phyloP scores from a whole-genome alignment of 2,329 filamentous ascomycete species.

The Ophiobolus disseminans region DNA sequence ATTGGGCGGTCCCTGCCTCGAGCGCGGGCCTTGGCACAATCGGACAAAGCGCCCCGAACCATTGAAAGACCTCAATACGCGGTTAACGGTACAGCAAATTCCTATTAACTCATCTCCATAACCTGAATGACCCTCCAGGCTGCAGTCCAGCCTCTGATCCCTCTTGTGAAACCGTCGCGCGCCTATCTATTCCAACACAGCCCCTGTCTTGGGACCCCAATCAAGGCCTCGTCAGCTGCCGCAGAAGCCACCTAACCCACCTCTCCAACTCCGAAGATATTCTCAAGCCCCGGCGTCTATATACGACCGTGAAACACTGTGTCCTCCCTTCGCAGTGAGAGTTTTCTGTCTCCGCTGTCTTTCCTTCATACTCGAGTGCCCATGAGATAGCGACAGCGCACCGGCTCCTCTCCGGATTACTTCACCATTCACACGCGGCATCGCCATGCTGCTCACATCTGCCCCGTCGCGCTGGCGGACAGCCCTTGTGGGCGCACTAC shows the following conservation, averaged over 20 bases:
- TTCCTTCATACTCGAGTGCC: not conserved
- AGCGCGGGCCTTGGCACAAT: constrained; percentile 16
- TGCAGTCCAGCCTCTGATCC: not conserved
- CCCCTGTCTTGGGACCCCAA: constrained; percentile 14
- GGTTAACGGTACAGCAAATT: constrained; percentile 1
- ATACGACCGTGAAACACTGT: constrained; percentile 1
- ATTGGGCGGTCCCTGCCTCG: constrained; percentile 25
- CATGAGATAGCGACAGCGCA: constrained; percentile 46
- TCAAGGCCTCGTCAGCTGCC: constrained; percentile 36
- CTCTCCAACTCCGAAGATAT: constrained; percentile 15
- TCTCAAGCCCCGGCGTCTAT: constrained; percentile 15
- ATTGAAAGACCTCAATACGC: constrained; percentile 14
- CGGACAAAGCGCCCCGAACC: constrained; percentile 17
- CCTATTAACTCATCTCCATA: not conserved
- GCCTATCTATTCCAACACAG: constrained; percentile 7
- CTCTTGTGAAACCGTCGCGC: constrained; percentile 14
- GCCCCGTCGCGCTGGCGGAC: constrained; percentile 41
- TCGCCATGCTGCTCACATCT: constrained; percentile 35
- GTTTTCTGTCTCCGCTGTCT: constrained; percentile 1
- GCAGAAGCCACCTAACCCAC: constrained; percentile 37
- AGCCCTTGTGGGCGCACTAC: constrained; percentile 39
- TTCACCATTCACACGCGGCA: constrained; percentile 18
- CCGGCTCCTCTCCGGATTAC: constrained; percentile 27
- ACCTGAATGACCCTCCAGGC: not conserved
- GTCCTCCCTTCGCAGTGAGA: not conserved